These are phyloP conservation scores for Metschnikowia picachoensis DNA, from an alignment of 805 yeast species.

Conservation along the genomic window DNA sequence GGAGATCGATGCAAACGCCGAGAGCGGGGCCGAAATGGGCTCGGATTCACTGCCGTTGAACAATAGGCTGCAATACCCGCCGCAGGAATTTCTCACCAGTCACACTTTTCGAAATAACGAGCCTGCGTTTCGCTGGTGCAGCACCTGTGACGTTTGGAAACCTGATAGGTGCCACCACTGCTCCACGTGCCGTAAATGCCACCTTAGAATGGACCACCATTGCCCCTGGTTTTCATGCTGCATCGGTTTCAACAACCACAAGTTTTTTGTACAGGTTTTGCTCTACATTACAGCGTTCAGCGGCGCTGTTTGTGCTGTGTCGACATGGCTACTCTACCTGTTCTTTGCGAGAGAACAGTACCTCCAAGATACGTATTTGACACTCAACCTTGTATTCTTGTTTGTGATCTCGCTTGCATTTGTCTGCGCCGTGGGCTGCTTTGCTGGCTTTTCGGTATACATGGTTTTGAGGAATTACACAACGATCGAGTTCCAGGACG, in stretches of 20 bases:
- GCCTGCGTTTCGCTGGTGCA: constrained; percentile 53
- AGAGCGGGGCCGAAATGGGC: too few species aligned
- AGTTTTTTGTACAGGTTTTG: constrained; percentile 73
- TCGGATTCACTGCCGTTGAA: not conserved
- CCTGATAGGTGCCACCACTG: constrained; percentile 62
- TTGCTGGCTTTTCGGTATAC: constrained; percentile 55
- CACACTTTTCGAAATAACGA: constrained; percentile 48
- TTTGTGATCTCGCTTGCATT: constrained; percentile 59
- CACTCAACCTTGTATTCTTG: constrained; percentile 58
- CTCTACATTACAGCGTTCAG: constrained; percentile 50
- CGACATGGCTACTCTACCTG: constrained; percentile 41
- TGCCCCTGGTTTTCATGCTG: constrained; percentile 93
- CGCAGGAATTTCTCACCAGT: constrained; percentile 31
- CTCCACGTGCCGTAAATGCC: constrained; percentile 44
- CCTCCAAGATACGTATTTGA: constrained; percentile 35
- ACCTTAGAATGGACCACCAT: constrained; percentile 56
- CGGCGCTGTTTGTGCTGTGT: constrained; percentile 34
- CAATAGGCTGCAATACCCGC: constrained; percentile 21
- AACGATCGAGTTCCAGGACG: constrained; percentile 73
- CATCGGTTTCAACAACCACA: constrained; percentile 78
- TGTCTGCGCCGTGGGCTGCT: constrained; percentile 37
- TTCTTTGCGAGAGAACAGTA: constrained; percentile 46
- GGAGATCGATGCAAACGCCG: too few species aligned
- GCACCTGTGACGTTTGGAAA: constrained; percentile 53
- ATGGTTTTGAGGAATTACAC: constrained; percentile 65